These are phyloP conservation scores for Paraconiothyrium brasiliense DNA, from an alignment of 2,329 filamentous ascomycete species.

Conservation along the genomic window DNA sequence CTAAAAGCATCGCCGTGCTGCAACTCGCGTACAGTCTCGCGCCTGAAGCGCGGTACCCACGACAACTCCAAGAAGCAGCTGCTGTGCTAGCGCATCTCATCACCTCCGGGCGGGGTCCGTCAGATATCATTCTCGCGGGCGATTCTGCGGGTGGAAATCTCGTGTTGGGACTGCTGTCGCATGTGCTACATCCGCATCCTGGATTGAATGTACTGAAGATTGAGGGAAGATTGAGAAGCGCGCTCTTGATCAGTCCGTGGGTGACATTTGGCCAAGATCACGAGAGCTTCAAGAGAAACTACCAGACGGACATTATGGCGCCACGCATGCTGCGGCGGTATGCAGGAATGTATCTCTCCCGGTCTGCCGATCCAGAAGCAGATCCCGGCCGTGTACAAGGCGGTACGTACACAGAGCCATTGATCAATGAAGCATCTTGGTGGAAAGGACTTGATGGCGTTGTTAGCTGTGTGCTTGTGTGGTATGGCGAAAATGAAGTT, in stretches of 20 bases:
- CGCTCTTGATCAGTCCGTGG: neutral
- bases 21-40: slow-evolving; percentile 31
- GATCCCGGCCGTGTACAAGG: neutral
- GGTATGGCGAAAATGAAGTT: neutral
- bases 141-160: slow-evolving; percentile 35
- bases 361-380: neutral
- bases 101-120: neutral
- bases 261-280: neutral
- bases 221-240: neutral
- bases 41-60: slow-evolving; percentile 31
- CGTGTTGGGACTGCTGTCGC: slow-evolving; percentile 31
- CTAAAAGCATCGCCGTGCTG: slow-evolving; percentile 24
- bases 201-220: slow-evolving; percentile 12
- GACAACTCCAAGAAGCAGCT: slow-evolving; percentile 32
- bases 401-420: neutral
- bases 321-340: neutral
- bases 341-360: neutral
- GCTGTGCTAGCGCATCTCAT: slow-evolving; percentile 26
- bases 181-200: slow-evolving; percentile 37
- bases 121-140: slow-evolving; percentile 25
- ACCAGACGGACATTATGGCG: neutral
- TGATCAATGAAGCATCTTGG: neutral
- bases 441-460: neutral
- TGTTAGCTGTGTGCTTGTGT: neutral
- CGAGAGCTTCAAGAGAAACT: neutral